phyloP scores from a whole-genome alignment of 2,329 filamentous ascomycete species.

The Zarea fungicola region DNA sequence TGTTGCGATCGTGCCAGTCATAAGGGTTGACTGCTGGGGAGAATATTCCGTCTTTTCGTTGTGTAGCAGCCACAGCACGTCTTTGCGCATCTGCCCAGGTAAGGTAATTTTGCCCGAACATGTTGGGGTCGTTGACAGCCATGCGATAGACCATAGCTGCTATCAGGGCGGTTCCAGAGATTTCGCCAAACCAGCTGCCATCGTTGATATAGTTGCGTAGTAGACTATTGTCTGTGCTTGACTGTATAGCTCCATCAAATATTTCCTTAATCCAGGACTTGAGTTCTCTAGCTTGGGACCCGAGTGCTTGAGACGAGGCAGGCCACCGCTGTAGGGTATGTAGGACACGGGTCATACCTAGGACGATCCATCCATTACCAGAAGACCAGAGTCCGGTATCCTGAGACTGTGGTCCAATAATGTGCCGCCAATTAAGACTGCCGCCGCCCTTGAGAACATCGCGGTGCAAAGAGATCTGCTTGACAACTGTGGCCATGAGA shows the following conservation, averaged over 20 bases:
- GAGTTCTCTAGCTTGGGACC: conserved; percentile 3
- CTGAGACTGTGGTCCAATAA: conserved; percentile 15
- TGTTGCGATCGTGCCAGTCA: too few relatives aligned
- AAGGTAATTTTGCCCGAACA: conserved; percentile 14
- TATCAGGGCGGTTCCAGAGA: conserved; percentile 14
- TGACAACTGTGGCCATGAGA: conserved; percentile 9
- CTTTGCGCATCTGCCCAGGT: conserved; percentile 15
- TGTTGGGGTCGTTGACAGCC: conserved; percentile 14
- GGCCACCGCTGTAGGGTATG: conserved; percentile 15
- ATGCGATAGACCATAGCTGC: conserved; percentile 15
- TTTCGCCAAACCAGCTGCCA: conserved; percentile 14
- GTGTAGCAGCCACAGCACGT: too few relatives aligned
- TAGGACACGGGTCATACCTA: conserved; percentile 16
- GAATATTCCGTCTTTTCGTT: too few relatives aligned
- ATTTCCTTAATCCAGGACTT: conserved; percentile 16
- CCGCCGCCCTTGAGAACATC: conserved; percentile 9
- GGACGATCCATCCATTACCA: conserved; percentile 14
- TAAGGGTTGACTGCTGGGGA: too few relatives aligned
- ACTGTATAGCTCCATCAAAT: conserved; percentile 13
- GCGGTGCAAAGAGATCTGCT: conserved; percentile 13
- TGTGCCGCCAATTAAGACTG: conserved; percentile 15
- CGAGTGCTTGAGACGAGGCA: background rate
- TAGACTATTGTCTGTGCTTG: conserved; percentile 5
- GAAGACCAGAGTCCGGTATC: conserved; percentile 16
- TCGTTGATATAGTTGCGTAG: conserved; percentile 16